phyloP scores from a whole-genome alignment of 257 asterid genomes.

The Solanum chilense region DNA sequence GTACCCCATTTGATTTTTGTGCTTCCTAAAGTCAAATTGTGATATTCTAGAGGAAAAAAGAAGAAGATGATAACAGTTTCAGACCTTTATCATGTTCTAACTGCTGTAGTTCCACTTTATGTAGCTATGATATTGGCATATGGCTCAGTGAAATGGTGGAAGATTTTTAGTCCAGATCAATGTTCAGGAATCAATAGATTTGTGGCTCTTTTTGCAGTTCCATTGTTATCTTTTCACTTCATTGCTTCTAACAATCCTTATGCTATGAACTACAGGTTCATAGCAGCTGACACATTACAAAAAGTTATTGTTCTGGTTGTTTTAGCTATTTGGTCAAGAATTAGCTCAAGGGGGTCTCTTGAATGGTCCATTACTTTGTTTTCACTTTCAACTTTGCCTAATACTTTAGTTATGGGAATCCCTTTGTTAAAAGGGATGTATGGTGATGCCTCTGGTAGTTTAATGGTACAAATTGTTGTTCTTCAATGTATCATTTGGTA shows the following conservation, averaged over 20 bases:
- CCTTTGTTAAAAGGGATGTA: constrained; percentile 58
- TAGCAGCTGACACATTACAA: constrained; percentile 67
- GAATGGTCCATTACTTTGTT: constrained; percentile 72
- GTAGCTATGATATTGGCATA: constrained; percentile 68
- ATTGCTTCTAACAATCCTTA: constrained; percentile 64
- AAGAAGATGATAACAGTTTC: constrained; percentile 24
- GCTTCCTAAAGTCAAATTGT: background rate
- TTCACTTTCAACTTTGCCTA: constrained; percentile 59
- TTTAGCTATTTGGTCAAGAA: constrained; percentile 43
- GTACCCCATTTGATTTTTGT: background rate
- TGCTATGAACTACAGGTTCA: constrained; percentile 58
- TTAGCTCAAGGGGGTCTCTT: constrained; percentile 35
- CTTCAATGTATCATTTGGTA: constrained; percentile 67
- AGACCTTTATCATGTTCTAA: constrained; percentile 59
- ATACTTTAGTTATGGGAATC: constrained; percentile 63
- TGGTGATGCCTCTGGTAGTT: constrained; percentile 35
- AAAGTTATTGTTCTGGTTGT: constrained; percentile 39
- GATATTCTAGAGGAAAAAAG: background rate
- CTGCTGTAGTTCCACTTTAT: constrained; percentile 65
- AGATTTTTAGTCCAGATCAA: constrained; percentile 59
- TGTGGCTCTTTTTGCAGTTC: constrained; percentile 70
- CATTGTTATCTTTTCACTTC: constrained; percentile 60
- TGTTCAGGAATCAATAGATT: constrained; percentile 74
- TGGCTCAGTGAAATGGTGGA: constrained; percentile 75
- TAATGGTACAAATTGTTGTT: constrained; percentile 65